phyloP scores from a whole-genome alignment of 2,329 filamentous ascomycete species.

The Endothia cerciana region DNA sequence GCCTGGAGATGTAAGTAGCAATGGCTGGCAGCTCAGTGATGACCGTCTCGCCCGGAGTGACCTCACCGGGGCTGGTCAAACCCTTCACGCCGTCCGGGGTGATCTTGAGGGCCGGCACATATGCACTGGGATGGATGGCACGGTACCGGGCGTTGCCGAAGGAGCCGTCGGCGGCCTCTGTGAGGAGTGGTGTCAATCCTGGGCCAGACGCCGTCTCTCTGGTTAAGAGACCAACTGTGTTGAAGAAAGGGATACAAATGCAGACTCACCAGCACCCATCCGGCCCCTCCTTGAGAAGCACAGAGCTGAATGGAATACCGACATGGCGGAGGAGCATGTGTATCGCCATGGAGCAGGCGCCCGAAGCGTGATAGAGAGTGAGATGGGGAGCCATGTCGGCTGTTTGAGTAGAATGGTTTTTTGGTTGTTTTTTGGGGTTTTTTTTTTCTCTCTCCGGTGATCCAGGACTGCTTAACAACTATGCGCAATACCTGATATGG shows the following conservation, averaged over 20 bases:
- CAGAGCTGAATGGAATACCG: slow-evolving; percentile 34
- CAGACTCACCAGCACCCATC: not conserved
- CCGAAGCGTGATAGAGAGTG: slow-evolving; percentile 37
- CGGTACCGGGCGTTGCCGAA: slow-evolving; percentile 38
- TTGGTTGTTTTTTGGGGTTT: too few species aligned
- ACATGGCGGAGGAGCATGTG: slow-evolving; percentile 39
- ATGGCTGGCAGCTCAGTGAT: slow-evolving; percentile 42
- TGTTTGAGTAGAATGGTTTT: too few species aligned
- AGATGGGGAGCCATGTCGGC: slow-evolving; percentile 1
- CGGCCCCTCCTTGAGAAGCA: not conserved
- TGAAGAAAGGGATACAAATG: not conserved
- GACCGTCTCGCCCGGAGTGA: slow-evolving; percentile 27
- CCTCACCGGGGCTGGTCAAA: not conserved
- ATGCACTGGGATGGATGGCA: slow-evolving; percentile 37
- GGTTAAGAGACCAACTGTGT: not conserved
- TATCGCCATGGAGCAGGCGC: slow-evolving; percentile 38
- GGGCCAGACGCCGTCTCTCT: slow-evolving; percentile 16
- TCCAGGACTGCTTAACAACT: not conserved
- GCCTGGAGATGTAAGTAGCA: slow-evolving; percentile 36
- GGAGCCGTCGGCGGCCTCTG: slow-evolving; percentile 37
- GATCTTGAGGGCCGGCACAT: slow-evolving; percentile 39
- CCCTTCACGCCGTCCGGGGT: slow-evolving; percentile 22
- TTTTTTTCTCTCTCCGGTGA: too few species aligned
- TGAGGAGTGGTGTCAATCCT: slow-evolving; percentile 29
- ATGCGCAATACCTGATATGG: not conserved